Percentiles rank a stretch among this genome's conserved stretches.
phyloP scores from a whole-genome alignment of 106 monocot genomes.

The Dendrobium officinale region DNA sequence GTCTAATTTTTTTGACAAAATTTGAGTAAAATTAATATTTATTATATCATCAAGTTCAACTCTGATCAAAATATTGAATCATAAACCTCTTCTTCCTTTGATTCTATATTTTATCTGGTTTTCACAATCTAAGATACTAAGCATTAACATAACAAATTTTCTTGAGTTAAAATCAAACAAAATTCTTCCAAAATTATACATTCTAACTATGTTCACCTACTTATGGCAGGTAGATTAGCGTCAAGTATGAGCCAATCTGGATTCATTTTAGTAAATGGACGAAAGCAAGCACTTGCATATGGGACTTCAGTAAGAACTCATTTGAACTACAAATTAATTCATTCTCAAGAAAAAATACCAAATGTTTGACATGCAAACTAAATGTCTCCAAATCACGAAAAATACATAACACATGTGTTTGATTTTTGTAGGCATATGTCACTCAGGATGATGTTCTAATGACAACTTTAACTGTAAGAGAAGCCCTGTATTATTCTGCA shows the following conservation, averaged over 20 bases:
- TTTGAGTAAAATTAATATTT: no score
- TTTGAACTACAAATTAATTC: no score
- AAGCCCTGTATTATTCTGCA: slow-evolving; percentile 11
- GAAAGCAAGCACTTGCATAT: not conserved
- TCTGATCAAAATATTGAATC: no score
- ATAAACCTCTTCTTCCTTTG: no score
- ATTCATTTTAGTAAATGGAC: not conserved
- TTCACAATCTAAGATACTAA: not conserved
- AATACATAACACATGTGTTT: not conserved
- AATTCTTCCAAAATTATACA: no score
- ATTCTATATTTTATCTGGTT: no score
- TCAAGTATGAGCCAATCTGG: not conserved
- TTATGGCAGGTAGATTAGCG: not conserved
- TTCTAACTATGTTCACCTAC: not conserved
- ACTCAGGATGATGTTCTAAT: slow-evolving; percentile 19
- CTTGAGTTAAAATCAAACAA: not conserved
- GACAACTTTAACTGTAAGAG: slow-evolving; percentile 15
- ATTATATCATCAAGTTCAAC: no score
- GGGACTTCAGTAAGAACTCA: not conserved
- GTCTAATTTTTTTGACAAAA: no score
- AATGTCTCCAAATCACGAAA: no score
- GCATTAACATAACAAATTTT: not conserved
- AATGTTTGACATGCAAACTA: no score
- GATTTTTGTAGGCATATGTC: slow-evolving; percentile 4
- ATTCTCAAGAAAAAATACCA: no score